Conservation (phyloP, 2,329 filamentous ascomycete species). For the Acephala macrosclerotiorum region DNA sequence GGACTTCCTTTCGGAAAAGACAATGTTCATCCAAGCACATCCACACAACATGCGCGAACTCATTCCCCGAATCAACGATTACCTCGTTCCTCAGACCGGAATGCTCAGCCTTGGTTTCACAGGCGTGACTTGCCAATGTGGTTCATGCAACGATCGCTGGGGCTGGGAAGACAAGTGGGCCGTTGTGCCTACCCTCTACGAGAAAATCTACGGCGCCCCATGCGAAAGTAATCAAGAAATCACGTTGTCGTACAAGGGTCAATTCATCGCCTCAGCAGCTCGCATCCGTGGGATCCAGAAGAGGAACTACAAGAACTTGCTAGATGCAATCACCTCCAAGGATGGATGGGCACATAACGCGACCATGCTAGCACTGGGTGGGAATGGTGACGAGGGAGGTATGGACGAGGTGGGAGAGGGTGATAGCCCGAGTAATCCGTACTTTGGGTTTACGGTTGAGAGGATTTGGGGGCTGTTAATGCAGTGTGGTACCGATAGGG, state of each 20-base stretch:
- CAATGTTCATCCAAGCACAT: slow-evolving; percentile 56
- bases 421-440: slow-evolving; percentile 36
- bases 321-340: slow-evolving; percentile 34
- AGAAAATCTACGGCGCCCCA: slow-evolving; percentile 38
- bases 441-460: slow-evolving; percentile 41
- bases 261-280: slow-evolving; percentile 54
- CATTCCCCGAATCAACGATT: slow-evolving; percentile 49
- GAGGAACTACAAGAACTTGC: slow-evolving; percentile 33
- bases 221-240: slow-evolving; percentile 42
- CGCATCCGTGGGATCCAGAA: slow-evolving; percentile 48
- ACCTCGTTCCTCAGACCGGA: slow-evolving; percentile 51
- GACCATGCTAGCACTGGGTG: slow-evolving; percentile 1
- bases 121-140: slow-evolving; percentile 47
- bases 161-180: slow-evolving; percentile 48
- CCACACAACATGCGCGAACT: slow-evolving; percentile 50
- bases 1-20: slow-evolving; percentile 53
- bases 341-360: slow-evolving; percentile 36
- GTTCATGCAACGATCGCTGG: slow-evolving; percentile 49
- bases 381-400: slow-evolving; percentile 7
- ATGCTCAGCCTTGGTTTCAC: slow-evolving; percentile 53
- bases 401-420: slow-evolving; percentile 1
- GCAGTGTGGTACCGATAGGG: slow-evolving; percentile 57
- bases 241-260: slow-evolving; percentile 54
- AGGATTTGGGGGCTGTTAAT: slow-evolving; percentile 40
- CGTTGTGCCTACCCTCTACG: slow-evolving; percentile 46